A percentile compares a stretch with the other conserved stretches of the same genome.
Evolutionary conservation across 345 rosid species (phyloP).

Genomic region (Heritiera fomes): DNA sequence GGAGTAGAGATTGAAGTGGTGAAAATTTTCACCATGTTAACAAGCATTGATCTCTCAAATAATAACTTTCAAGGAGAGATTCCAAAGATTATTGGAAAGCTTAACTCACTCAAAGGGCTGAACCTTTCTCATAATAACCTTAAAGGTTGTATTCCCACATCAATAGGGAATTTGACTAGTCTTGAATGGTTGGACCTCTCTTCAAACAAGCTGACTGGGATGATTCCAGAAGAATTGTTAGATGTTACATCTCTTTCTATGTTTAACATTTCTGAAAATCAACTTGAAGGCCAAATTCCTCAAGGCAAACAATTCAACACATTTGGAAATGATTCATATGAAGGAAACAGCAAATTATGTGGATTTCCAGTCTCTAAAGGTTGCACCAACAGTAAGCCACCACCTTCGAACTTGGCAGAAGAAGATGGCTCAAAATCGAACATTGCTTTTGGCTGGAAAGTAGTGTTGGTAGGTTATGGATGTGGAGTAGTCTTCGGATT

Average conservation of each 20-base stretch:
- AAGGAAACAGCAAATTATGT: not conserved
- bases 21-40: conserved; percentile 8
- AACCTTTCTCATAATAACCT: conserved; percentile 19
- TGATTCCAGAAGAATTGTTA: not conserved
- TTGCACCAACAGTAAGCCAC: not conserved
- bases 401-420: not conserved
- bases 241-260: not conserved
- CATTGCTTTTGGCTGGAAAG: conserved; percentile 17
- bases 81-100: conserved; percentile 17
- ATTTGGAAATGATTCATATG: not conserved
- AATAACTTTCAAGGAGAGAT: conserved; percentile 22
- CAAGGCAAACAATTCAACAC: not conserved
- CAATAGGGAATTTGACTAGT: conserved; percentile 16
- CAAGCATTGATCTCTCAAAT: conserved; percentile 20
- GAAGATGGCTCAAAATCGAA: not conserved
- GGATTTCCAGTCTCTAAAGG: conserved; percentile 3
- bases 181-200: not conserved
- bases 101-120: not conserved
- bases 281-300: conserved; percentile 23
- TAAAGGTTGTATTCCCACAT: not conserved
- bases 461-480: not conserved
- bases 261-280: conserved; percentile 18
- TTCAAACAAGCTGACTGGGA: not conserved
- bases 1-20: not conserved
- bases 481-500: no score